These are phyloP conservation scores for Decorospora gaudefroyi DNA, from an alignment of 2,329 filamentous ascomycete genomes.

Conservation along the genomic window DNA sequence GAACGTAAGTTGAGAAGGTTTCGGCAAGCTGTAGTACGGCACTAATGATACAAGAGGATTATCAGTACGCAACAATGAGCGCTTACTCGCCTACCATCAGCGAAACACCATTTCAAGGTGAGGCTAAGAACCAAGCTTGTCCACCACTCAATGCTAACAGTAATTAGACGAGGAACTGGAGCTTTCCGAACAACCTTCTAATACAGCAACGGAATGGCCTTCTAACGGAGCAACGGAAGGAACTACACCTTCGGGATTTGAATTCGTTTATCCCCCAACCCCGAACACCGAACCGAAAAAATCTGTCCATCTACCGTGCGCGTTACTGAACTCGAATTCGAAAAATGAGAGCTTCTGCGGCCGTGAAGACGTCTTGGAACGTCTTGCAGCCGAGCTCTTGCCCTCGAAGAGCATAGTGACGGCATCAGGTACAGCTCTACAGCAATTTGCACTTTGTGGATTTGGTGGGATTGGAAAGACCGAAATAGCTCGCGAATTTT, in stretches of 20 bases:
- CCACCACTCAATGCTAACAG: neutral
- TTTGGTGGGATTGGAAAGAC: slow-evolving; percentile 25
- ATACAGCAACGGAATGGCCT: slow-evolving; percentile 1
- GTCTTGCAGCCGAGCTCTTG: no score
- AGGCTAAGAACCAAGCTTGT: neutral
- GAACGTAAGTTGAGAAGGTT: slow-evolving; percentile 1
- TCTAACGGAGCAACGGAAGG: slow-evolving; percentile 4
- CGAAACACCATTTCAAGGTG: slow-evolving; percentile 5
- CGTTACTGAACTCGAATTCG: slow-evolving; percentile 1
- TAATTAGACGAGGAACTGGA: neutral
- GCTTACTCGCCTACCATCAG: slow-evolving; percentile 6
- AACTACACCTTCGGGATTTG: slow-evolving; percentile 2
- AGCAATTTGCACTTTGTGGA: slow-evolving; percentile 12
- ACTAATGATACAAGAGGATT: slow-evolving; percentile 1
- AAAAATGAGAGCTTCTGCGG: slow-evolving; percentile 2
- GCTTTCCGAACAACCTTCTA: neutral
- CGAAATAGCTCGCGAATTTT: slow-evolving; percentile 21
- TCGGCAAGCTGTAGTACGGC: neutral
- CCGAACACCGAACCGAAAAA: slow-evolving; percentile 4
- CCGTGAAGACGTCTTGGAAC: no score
- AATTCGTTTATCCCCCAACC: neutral
- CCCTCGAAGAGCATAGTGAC: no score
- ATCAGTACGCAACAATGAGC: slow-evolving; percentile 9
- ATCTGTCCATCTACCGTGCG: slow-evolving; percentile 7
- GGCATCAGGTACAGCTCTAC: no score